Evolutionary conservation across 495 filamentous ascomycete genomes (phyloP), one percentile per base, ranked within the genome.

Genomic region (Aspergillus mulundensis): DNA sequence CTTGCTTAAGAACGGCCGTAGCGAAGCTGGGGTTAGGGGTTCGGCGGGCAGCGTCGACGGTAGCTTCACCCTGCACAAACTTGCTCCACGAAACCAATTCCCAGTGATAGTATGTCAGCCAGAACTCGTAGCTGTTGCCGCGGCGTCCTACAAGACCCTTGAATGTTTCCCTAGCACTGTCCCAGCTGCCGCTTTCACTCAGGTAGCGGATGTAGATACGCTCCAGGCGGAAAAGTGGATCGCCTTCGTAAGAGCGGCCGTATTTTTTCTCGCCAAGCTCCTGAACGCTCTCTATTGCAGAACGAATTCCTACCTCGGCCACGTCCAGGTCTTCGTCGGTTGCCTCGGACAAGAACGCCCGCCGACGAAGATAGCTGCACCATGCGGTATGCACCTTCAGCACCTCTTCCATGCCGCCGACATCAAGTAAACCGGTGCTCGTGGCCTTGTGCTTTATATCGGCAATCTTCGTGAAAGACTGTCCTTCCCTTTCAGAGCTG

Each of bases 401-500:
- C 3, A 96, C 83, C 58, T 91, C 88, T 42, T 88, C 84, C 81
- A 96, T 84, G 16, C 90, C 91, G 42, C 79, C 81, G 48, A 79
- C 79, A 60, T 87, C 85, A 11, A 96, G 81, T 19, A 92, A 77
- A 7, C 86, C 86, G 10, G 86, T 90, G 63, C 84, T 89, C 1
- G 91, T 97, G 3, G 94, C 94, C 44, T 82, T 87, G 66, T 97
- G 90, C 67, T 98, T 98, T 65, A 96, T 90, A 32, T 84, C 77
- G 58, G 92, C 88, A 40, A 97, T 88, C 24, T 85, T 86, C n/a
- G 84, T 69, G 61, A 91, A 95, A 2, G 84, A 75, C 61, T 84
- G 79, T 15, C 83, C 81, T 50, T 87, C 86, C 30, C 84, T 81
- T 72, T 97, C 94, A 11, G 88, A 84, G 18, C 83, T 87, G 46